Base-by-base conservation (phyloP, 441 rosid genomes). In the Hura crepitans region DNA sequence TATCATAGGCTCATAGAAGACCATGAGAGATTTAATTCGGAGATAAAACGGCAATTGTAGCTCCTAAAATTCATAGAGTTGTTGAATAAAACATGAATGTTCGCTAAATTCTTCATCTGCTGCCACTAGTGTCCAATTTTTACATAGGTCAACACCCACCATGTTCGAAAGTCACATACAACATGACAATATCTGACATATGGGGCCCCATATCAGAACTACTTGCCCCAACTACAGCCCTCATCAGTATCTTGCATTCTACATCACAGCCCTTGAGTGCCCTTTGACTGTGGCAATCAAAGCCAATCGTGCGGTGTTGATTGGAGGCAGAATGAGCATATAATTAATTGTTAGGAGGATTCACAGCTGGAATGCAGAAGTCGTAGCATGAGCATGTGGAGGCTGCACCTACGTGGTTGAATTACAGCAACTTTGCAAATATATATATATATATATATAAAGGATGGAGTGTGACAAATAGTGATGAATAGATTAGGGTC, bases 111-210 rank as follows among this genome's bases (percentile, higher is more conserved):
- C 69, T 69, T 61, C 45, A 20, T n/a, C 15, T 46, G 20, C 33
- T 23, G n/a, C n/a, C n/a, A n/a, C n/a, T 35, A 35, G 7, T 35
- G 1, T 35, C 4, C 39, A 35, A 35, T 8, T 4, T 2, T 4
- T 35, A 33, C 20, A n/a, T 37, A 50, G 72, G 85, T 80, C 85
- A 82, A 80, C 75, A 82, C 78, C 76, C 70, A 75, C 81, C 83
- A 66, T 64, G 46, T 80, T 69, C 31, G 75, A 73, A 62, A 51
- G 49, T 60, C 68, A 35, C 61, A 5, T 27, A 63, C 30, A 45
- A 42, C 59, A 45, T 71, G 69, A 66, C 73, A 72, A 39, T 42
- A 72, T 42, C 70, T 8, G 57, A 50, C 71, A 69, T 3, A 10
- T 66, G 71, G 79, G 77, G 5, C 72, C 83, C 72, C 15, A 5